Conservation (phyloP, 2,329 filamentous ascomycete genomes). For the Orbilia javanica region DNA sequence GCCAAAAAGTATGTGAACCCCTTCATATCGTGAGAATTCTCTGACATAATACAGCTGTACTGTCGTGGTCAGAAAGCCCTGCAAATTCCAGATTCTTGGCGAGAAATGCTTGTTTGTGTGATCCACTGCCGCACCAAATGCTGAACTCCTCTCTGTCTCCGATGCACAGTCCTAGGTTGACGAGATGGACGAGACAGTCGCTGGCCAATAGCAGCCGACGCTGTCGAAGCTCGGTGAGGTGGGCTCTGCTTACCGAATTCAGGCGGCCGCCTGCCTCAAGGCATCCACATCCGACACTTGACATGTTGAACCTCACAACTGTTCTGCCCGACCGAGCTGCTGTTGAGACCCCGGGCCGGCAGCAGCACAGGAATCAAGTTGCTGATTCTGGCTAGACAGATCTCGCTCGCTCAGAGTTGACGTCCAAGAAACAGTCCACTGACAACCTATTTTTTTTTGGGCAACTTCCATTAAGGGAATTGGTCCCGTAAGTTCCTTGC, state of each 20-base stretch:
- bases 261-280: slow-evolving; percentile 58
- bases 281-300: slow-evolving; percentile 52
- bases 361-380: slow-evolving; percentile 37
- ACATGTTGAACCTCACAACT: slow-evolving; percentile 32
- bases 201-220: slow-evolving; percentile 38
- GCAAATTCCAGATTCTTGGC: slow-evolving; percentile 46
- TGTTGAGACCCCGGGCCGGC: slow-evolving; percentile 21
- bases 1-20: slow-evolving; percentile 48
- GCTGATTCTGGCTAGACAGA: slow-evolving; percentile 45
- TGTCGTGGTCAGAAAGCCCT: slow-evolving; percentile 10
- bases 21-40: slow-evolving; percentile 33
- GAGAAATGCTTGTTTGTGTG: slow-evolving; percentile 46
- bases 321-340: slow-evolving; percentile 37
- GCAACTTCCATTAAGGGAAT: slow-evolving; percentile 56
- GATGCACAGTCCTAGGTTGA: slow-evolving; percentile 38
- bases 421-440: slow-evolving; percentile 19
- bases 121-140: slow-evolving; percentile 31
- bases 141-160: slow-evolving; percentile 40
- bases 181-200: neutral
- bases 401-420: slow-evolving; percentile 37
- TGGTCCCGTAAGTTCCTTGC: slow-evolving; percentile 56
- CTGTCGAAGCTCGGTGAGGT: slow-evolving; percentile 41
- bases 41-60: slow-evolving; percentile 32
- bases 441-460: slow-evolving; percentile 36
- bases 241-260: slow-evolving; percentile 53